These are phyloP conservation scores for Raffaelea ambrosiae DNA, from an alignment of 2,329 filamentous ascomycete species.

Conservation along the genomic window DNA sequence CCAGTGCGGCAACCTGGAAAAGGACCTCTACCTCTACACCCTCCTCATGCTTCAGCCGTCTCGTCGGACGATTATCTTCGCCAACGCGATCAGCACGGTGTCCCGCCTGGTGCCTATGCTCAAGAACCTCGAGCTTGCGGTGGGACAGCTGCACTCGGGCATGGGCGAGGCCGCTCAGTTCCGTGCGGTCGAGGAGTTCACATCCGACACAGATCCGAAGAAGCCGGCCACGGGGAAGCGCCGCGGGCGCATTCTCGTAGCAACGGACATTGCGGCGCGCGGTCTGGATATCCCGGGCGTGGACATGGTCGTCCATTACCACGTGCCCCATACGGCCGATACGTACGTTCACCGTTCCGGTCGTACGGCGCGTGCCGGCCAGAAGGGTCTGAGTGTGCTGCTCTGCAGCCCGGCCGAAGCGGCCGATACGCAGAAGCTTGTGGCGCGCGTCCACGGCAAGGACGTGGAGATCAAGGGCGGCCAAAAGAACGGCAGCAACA, in stretches of 20 bases:
- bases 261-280: conserved; percentile 87
- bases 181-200: conserved; percentile 86
- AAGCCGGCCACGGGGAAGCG: too few relatives aligned
- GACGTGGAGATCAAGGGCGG: conserved; percentile 1
- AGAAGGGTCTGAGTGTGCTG: conserved; percentile 71
- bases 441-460: conserved; percentile 72
- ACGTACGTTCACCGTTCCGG: conserved; percentile 94
- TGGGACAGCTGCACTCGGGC: conserved; percentile 75
- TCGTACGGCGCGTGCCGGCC: conserved; percentile 77
- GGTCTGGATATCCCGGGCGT: conserved; percentile 90
- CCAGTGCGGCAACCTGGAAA: conserved; percentile 88
- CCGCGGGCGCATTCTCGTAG: conserved; percentile 62
- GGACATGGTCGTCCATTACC: conserved; percentile 88
- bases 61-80: conserved; percentile 79
- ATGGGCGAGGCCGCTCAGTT: conserved; percentile 95
- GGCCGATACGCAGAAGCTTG: conserved; percentile 69
- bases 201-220: conserved; percentile 30
- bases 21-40: conserved; percentile 92
- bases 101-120: conserved; percentile 78
- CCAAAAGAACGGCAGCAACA: background rate
- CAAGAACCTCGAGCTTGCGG: conserved; percentile 69
- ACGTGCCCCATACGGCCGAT: conserved; percentile 84
- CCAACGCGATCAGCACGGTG: conserved; percentile 91
- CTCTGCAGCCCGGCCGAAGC: conserved; percentile 91
- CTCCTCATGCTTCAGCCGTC: conserved; percentile 75